Conservation (phyloP, 495 filamentous ascomycete species). For the Baudoinia panamericana region DNA sequence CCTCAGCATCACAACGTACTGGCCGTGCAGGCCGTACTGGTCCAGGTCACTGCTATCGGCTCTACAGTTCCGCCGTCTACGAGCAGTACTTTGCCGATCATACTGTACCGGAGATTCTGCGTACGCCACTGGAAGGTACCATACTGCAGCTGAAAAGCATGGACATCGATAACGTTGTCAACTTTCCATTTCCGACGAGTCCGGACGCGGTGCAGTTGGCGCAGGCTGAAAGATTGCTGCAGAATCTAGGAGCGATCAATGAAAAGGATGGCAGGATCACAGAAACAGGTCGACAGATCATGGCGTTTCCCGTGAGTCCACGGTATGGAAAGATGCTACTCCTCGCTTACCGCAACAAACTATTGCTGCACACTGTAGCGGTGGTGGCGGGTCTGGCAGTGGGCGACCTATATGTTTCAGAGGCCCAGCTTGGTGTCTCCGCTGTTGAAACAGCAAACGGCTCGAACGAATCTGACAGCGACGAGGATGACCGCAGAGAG, state of each 20-base stretch:
- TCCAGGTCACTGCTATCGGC: constrained; percentile 84
- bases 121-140: constrained; percentile 84
- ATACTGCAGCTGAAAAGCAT: constrained; percentile 93
- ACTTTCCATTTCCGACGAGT: constrained; percentile 95
- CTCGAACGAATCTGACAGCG: constrained; percentile 46
- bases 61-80: constrained; percentile 90
- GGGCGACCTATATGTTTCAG: constrained; percentile 73
- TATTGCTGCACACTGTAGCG: constrained; percentile 76
- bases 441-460: constrained; percentile 36
- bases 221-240: constrained; percentile 76
- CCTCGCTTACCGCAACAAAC: constrained; percentile 70
- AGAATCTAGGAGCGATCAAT: constrained; percentile 38
- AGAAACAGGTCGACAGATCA: constrained; percentile 61
- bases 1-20: constrained; percentile 80
- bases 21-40: constrained; percentile 93
- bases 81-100: constrained; percentile 83
- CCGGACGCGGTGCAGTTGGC: constrained; percentile 67
- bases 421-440: constrained; percentile 57
- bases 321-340: constrained; percentile 82
- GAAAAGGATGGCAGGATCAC: constrained; percentile 56
- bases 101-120: constrained; percentile 73
- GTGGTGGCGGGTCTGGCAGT: constrained; percentile 81
- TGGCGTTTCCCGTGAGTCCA: constrained; percentile 77
- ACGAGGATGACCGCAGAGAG: constrained; percentile 1
- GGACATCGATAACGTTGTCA: constrained; percentile 78